A percentile compares a stretch with the other conserved stretches of the same genome.
These are phyloP conservation scores for Kodamaea neixiangensis DNA, from an alignment of 805 yeast genomes.

Conservation along the genomic window DNA sequence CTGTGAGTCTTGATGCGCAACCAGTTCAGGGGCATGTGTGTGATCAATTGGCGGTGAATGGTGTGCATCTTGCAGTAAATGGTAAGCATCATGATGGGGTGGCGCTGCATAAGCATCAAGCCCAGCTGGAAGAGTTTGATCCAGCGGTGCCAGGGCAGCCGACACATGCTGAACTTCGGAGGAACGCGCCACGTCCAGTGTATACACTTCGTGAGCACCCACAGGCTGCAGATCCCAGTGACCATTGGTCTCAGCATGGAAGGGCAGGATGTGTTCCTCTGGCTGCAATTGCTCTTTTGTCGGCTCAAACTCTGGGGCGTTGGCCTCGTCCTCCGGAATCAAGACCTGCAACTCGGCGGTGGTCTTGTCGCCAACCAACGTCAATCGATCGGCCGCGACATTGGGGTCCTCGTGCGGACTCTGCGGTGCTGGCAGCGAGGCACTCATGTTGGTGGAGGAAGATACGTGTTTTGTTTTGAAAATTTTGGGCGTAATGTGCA, in stretches of 20 bases:
- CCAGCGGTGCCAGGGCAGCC: neutral
- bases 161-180: neutral
- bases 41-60: neutral
- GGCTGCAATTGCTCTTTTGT: conserved; percentile 14
- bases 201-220: neutral
- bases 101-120: neutral
- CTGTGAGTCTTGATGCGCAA: neutral
- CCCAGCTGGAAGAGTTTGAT: neutral
- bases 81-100: neutral
- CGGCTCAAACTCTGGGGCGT: conserved; percentile 10
- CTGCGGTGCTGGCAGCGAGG: conserved; percentile 3
- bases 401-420: neutral
- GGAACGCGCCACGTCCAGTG: neutral
- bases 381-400: conserved; percentile 12
- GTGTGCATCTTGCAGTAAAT: neutral
- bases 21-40: neutral
- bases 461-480: conserved; percentile 10
- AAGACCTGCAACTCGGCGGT: conserved; percentile 19
- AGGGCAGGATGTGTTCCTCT: neutral
- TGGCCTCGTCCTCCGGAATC: conserved; percentile 14
- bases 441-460: conserved; percentile 10
- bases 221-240: neutral
- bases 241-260: neutral
- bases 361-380: conserved; percentile 17
- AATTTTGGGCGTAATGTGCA: neutral